Evolutionary conservation across 192 early-diverging fungal species (phyloP), one percentile per base, ranked within the genome.

Genomic region (Podochytrium sp.): DNA sequence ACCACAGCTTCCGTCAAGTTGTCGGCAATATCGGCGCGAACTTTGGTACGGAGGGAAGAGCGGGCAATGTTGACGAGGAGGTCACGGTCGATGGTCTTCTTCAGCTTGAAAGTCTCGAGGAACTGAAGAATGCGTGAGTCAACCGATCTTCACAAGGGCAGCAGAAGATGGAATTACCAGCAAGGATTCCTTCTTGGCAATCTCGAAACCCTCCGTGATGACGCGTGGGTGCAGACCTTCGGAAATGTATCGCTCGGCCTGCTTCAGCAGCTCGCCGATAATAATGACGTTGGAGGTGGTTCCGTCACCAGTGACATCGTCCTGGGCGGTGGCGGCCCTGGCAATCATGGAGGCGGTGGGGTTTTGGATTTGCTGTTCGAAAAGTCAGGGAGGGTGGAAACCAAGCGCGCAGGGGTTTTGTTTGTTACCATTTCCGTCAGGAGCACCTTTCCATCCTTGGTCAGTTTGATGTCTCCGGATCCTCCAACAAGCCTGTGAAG

Each of bases 271-370:
- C 84, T 99, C 98, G 49, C 94, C 98, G 56, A 99, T 96, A 38
- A 98, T 84, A 53, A 99, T 85, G 10, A 99, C 96, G 74, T 98
- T 93, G 14, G 94, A 94, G 2, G 98, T 99, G 25, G 98, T 99
- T 56, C 98, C 98, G 71, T 99, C 98, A 47, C 98, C 98, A 33
- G 96, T 98, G 42, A 98, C 91, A 74, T 99, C 98, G 84, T 99
- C 98, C 83, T 99, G 98, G 32, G 96, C 96, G 27, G 95, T 98
- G 1, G 98, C 96, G n/a, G 98, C 94, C 20, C 96, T 89, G 29
- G 98, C 98, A 80, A 99, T 98, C 98, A 99, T 99, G 65, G 93
- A 92, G 29, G 98, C 98, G 2, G 96, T 97, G 5, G 98, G 98
- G 82, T 99, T 96, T 92, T 97, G 96, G 82, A 99, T 99, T 96